Conservation (phyloP, 2,329 filamentous ascomycete genomes). For the Aureobasidium sp. region DNA sequence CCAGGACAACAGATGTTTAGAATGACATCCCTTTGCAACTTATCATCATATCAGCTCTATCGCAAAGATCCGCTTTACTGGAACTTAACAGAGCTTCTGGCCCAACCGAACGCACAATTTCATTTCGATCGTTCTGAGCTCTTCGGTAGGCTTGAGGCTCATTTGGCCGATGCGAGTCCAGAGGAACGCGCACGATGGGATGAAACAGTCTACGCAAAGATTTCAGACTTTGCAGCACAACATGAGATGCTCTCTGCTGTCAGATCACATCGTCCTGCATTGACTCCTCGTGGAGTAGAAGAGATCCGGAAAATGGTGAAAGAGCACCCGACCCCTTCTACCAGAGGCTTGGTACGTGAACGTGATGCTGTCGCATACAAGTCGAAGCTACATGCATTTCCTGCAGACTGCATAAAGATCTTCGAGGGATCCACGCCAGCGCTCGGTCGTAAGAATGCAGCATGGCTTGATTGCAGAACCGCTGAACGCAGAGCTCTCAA, state of each 20-base stretch:
- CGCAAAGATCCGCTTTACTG: neutral
- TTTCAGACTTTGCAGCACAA: conserved; percentile 4
- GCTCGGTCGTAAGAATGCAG: neutral
- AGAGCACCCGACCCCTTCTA: neutral
- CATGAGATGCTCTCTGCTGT: conserved; percentile 5
- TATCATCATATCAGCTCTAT: neutral
- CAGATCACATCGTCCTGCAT: neutral
- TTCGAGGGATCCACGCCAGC: neutral
- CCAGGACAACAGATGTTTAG: neutral
- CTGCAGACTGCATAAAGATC: neutral
- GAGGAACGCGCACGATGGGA: conserved; percentile 1
- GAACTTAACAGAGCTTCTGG: neutral
- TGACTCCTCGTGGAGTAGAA: neutral
- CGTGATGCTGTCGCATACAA: neutral
- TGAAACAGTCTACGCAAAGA: neutral
- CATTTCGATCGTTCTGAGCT: neutral
- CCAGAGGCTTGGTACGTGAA: neutral
- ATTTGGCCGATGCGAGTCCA: neutral
- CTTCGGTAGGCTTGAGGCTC: neutral
- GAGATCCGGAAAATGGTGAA: neutral
- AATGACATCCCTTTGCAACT: neutral
- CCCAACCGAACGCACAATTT: neutral
- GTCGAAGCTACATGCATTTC: neutral
- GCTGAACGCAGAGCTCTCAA: neutral
- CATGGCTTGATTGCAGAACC: neutral